These are phyloP conservation scores for Vitis hybrid DNA, from an alignment of 177 flowering plant genomes.

Conservation along the genomic window DNA sequence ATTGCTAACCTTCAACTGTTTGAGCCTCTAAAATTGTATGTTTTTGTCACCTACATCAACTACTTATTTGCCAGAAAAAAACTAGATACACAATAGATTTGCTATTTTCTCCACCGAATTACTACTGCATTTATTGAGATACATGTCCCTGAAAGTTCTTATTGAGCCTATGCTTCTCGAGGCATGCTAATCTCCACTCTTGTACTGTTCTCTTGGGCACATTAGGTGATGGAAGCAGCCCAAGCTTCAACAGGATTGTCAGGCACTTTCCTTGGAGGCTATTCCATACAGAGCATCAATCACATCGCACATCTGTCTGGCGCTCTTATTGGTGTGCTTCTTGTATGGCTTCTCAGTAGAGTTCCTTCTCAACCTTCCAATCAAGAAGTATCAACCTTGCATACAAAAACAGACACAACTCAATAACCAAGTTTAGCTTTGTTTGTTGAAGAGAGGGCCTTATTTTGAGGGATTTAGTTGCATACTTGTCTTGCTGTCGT, in stretches of 20 bases:
- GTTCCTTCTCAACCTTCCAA: slow-evolving; percentile 57
- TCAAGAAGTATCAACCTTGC: slow-evolving; percentile 20
- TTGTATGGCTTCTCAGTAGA: slow-evolving; percentile 84
- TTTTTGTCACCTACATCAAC: too few relatives aligned
- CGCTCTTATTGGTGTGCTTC: slow-evolving; percentile 76
- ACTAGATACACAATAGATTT: too few relatives aligned
- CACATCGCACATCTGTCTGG: slow-evolving; percentile 98
- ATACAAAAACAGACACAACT: slow-evolving; percentile 11
- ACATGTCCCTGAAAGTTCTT: neutral
- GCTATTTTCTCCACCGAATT: too few relatives aligned
- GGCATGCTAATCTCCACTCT: neutral
- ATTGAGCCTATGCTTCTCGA: neutral
- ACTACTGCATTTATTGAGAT: too few relatives aligned
- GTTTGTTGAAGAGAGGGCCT: neutral
- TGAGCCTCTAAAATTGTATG: too few relatives aligned
- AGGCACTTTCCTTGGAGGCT: slow-evolving; percentile 38
- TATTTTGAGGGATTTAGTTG: neutral
- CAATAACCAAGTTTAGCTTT: slow-evolving; percentile 1
- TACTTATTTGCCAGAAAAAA: too few relatives aligned
- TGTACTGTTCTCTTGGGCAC: neutral
- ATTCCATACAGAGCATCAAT: slow-evolving; percentile 63
- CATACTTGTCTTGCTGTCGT: neutral
- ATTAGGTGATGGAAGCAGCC: slow-evolving; percentile 97
- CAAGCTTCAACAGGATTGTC: slow-evolving; percentile 83
- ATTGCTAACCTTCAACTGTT: too few relatives aligned